These are phyloP conservation scores for Kalanchoe fedtschenkoi DNA, from an alignment of 164 flowering plant genomes.

Conservation along the genomic window DNA sequence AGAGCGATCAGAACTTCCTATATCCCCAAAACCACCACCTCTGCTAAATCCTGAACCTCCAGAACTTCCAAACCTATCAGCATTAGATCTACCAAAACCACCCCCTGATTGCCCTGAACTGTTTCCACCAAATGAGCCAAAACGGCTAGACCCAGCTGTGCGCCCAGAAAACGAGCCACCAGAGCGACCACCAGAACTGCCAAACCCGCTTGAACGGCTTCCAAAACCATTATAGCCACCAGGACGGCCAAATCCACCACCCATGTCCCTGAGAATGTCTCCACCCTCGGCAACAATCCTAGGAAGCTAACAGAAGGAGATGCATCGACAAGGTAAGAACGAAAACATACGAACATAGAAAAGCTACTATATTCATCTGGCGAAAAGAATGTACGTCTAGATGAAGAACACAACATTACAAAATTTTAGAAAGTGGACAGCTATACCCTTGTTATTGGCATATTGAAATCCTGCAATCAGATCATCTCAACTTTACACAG, in stretches of 20 bases:
- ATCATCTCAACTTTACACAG: neutral
- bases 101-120: conserved; percentile 19
- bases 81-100: conserved; percentile 12
- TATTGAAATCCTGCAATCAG: neutral
- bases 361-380: neutral
- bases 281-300: conserved; percentile 34
- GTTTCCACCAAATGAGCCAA: conserved; percentile 23
- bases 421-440: neutral
- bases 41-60: conserved; percentile 21
- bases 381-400: neutral
- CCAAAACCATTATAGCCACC: conserved; percentile 12
- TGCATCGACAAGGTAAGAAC: conserved; percentile 6
- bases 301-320: conserved; percentile 43
- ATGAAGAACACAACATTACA: neutral
- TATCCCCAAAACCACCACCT: conserved; percentile 14
- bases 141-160: conserved; percentile 22
- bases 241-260: conserved; percentile 17
- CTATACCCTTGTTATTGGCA: neutral
- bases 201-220: conserved; percentile 11
- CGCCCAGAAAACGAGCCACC: conserved; percentile 21
- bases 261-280: conserved; percentile 30
- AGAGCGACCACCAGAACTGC: conserved; percentile 17
- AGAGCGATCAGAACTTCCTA: conserved; percentile 13
- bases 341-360: neutral
- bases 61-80: conserved; percentile 12